Conservation (phyloP, 1,139 yeast species). For the Yamadazyma triangularis region DNA sequence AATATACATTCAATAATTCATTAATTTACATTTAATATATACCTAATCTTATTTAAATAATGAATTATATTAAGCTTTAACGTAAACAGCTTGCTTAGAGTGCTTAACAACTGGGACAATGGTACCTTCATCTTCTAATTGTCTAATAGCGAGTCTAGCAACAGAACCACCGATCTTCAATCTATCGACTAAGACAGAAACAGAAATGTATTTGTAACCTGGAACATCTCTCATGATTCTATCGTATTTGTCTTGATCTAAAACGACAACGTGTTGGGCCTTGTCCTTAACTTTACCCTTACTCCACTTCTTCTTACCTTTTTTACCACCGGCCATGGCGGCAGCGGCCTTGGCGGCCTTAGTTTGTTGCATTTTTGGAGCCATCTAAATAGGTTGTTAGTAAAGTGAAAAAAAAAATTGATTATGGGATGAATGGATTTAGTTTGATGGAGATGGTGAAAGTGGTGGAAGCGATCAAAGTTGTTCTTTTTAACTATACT, state of each 20-base stretch:
- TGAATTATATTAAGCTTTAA: conserved; percentile 58
- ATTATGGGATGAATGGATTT: too few relatives aligned
- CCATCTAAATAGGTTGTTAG: conserved; percentile 70
- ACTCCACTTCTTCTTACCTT: conserved; percentile 99
- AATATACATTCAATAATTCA: too few relatives aligned
- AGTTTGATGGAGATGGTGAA: too few relatives aligned
- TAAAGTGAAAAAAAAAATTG: too few relatives aligned
- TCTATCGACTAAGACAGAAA: conserved; percentile 98
- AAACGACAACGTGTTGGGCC: conserved; percentile 97
- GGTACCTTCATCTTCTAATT: conserved; percentile 92
- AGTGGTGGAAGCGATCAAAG: too few relatives aligned
- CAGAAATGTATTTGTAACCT: conserved; percentile 97
- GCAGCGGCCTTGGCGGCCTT: conserved; percentile 99
- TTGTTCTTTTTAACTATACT: too few relatives aligned
- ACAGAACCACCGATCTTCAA: conserved; percentile 98
- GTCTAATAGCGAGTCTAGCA: conserved; percentile 97
- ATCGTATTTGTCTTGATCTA: conserved; percentile 99
- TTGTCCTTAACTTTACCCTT: conserved; percentile 99
- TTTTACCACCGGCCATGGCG: conserved; percentile 99
- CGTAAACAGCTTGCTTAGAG: conserved; percentile 96
- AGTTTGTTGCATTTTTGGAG: conserved; percentile 99
- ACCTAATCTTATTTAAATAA: neutral
- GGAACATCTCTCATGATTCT: conserved; percentile 99
- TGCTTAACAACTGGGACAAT: conserved; percentile 93
- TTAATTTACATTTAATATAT: neutral